Conservation (phyloP, 768 basidiomycete species). For the Lactifluus echinatus region DNA sequence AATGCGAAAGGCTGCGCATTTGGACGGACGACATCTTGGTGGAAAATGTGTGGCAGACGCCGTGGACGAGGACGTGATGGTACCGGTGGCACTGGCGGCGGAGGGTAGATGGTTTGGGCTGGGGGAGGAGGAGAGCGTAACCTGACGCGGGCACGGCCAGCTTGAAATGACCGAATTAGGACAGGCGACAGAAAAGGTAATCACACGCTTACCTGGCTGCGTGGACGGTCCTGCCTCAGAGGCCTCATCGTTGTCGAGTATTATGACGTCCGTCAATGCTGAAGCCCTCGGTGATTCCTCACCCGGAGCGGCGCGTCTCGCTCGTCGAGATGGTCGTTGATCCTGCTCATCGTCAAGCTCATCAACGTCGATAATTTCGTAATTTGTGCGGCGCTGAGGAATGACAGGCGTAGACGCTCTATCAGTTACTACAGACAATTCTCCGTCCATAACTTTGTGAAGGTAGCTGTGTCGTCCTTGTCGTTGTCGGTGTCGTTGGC, state of each 20-base stretch:
- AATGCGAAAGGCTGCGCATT: conserved; percentile 45
- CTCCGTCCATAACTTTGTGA: background rate
- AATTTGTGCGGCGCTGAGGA: conserved; percentile 17
- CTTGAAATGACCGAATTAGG: conserved; percentile 7
- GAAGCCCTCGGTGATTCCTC: background rate
- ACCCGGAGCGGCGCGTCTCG: background rate
- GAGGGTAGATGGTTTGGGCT: conserved; percentile 26
- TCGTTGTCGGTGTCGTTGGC: conserved; percentile 4
- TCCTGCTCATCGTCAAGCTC: conserved; percentile 30
- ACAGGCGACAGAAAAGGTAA: conserved; percentile 17
- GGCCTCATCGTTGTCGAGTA: conserved; percentile 37
- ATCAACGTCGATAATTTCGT: conserved; percentile 40
- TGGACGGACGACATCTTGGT: conserved; percentile 41
- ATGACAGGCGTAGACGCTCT: background rate
- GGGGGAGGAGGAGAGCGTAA: conserved; percentile 20
- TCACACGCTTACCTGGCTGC: conserved; percentile 12
- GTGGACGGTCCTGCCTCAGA: conserved; percentile 17
- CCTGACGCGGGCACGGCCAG: too few species aligned
- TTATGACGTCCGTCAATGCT: conserved; percentile 22
- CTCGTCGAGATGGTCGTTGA: conserved; percentile 15
- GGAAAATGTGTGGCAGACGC: conserved; percentile 7
- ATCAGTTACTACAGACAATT: background rate
- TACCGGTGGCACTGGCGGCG: conserved; percentile 48
- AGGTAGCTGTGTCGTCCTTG: background rate
- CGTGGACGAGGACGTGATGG: conserved; percentile 32